phyloP scores from a whole-genome alignment of 306 rosid genomes.

The Vachellia pachyceras region DNA sequence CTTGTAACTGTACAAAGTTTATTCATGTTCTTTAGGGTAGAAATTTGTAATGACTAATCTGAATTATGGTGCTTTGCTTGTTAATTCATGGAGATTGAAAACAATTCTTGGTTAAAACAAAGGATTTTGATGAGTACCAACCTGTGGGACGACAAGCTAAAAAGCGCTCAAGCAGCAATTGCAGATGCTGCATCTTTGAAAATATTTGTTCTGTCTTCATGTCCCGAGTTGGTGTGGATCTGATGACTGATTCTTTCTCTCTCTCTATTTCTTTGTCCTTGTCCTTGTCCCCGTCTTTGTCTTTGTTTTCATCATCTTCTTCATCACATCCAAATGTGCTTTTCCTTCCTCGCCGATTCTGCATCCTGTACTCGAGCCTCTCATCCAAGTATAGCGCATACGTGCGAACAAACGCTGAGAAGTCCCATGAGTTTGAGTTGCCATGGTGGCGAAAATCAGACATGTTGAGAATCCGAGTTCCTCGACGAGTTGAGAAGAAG shows the following conservation, averaged over 20 bases:
- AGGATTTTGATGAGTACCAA: constrained; percentile 25
- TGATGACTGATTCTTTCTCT: constrained; percentile 19
- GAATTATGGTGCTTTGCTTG: not conserved
- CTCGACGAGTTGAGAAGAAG: constrained; percentile 86
- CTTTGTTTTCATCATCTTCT: constrained; percentile 48
- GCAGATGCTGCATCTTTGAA: constrained; percentile 80
- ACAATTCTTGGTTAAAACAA: not conserved
- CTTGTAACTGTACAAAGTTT: not conserved
- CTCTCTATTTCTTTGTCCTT: constrained; percentile 30
- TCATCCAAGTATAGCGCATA: constrained; percentile 83
- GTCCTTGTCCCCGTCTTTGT: constrained; percentile 40
- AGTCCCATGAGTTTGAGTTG: constrained; percentile 68
- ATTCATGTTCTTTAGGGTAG: not conserved
- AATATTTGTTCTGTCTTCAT: constrained; percentile 66
- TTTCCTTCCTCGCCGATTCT: constrained; percentile 70
- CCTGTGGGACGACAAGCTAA: constrained; percentile 98
- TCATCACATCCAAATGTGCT: constrained; percentile 60
- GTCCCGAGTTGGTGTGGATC: constrained; percentile 69
- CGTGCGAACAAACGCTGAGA: constrained; percentile 80
- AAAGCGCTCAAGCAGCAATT: constrained; percentile 82
- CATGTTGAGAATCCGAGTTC: constrained; percentile 89
- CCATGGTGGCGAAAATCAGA: constrained; percentile 77
- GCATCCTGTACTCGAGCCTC: constrained; percentile 90
- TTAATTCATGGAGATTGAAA: not conserved
- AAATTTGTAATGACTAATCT: not conserved